Conservation (phyloP, 2,329 filamentous ascomycete species). For the Fusarium decemcellulare region DNA sequence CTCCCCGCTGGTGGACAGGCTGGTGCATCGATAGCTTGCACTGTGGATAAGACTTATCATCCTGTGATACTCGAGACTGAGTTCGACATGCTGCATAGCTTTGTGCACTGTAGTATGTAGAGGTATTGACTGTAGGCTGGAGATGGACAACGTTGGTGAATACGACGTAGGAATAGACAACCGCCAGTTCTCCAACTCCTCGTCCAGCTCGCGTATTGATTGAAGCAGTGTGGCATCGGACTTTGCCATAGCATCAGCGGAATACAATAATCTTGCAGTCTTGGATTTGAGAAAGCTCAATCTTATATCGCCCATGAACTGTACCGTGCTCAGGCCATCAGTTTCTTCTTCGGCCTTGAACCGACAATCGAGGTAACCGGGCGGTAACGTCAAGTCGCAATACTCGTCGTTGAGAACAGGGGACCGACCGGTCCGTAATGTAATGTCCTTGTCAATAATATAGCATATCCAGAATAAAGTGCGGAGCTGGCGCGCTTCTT, state of each 20-base stretch:
- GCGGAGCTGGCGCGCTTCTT: background rate
- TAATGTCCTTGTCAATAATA: constrained; percentile 21
- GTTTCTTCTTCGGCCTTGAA: background rate
- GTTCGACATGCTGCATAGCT: background rate
- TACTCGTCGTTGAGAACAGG: constrained; percentile 14
- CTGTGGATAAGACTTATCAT: background rate
- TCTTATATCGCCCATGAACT: background rate
- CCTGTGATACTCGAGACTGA: background rate
- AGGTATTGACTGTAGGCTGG: background rate
- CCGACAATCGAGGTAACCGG: background rate
- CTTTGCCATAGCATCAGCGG: background rate
- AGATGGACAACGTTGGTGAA: constrained; percentile 4
- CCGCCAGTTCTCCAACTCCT: constrained; percentile 26
- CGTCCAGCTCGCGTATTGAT: constrained; percentile 7
- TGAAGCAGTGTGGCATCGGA: background rate
- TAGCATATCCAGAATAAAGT: constrained; percentile 30
- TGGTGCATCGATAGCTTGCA: no score
- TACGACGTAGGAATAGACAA: background rate
- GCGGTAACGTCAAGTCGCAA: constrained; percentile 4
- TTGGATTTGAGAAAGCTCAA: constrained; percentile 1
- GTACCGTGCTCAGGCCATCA: background rate
- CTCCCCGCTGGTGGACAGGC: background rate
- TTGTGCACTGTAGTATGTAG: background rate
- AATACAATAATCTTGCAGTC: background rate
- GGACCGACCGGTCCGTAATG: constrained; percentile 4